Evolutionary conservation across 805 yeast genomes (phyloP), one percentile per base, ranked within the genome.

Genomic region (Candida tibetensis): DNA sequence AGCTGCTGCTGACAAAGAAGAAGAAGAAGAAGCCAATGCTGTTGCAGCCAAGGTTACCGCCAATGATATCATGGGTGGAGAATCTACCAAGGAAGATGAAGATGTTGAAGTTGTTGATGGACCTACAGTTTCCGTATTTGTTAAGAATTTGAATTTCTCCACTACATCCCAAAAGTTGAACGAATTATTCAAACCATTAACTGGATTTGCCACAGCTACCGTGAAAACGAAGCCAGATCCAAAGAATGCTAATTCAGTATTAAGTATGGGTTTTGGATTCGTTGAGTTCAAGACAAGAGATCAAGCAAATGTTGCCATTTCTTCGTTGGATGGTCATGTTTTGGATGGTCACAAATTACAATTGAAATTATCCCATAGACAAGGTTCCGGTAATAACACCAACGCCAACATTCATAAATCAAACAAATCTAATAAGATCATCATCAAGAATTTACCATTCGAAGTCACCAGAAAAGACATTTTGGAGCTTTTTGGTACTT

Each of bases 231-330:
- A 90, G 58, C 90, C 96, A 1, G 95, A 91, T 64, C 78, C 95
- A 26, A 86, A 81, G 62, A 75, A 78, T 43, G 56, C 75, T 2
- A 83, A 81, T 8, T 76, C 76, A 40, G 64, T 71, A n/a, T 72
- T 81, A 42, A 88, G 96, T 51, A 93, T 93, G 99, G 99, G 99
- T 15, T 93, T 89, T 55, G 99, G 99, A 1, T 93, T 93, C 65
- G 96, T 79, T 10, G 99, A 93, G 63, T 93, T 88, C 62, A 78
- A 70, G 49, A 77, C 90, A 1, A 78, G 77, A 48, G 86, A 80
- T 28, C 80, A 84, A 52, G 99, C 99, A 0, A 71, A 77, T 28
- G 71, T 75, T 9, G 98, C 96, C 5, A 78, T 88, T 33, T 60
- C 71, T 23, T 73, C 82, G 0, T 64, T 88, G 68, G 86, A 90